These are phyloP conservation scores for Harrya chromipes DNA, from an alignment of 768 basidiomycete genomes.

Conservation along the genomic window DNA sequence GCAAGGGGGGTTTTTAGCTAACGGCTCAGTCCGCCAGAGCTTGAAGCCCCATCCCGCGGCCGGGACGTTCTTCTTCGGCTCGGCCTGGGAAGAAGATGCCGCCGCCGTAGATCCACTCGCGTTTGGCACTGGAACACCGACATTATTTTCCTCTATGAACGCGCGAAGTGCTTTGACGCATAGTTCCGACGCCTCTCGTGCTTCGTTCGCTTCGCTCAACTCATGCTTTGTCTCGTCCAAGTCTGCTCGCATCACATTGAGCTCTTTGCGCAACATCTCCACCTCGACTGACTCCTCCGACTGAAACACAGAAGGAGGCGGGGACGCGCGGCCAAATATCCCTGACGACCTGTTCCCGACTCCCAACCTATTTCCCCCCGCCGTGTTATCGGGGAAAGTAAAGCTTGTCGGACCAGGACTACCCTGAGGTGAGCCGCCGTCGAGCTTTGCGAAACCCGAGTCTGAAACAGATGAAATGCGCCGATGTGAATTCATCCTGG, in stretches of 20 bases:
- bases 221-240: constrained; percentile 65
- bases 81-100: constrained; percentile 25
- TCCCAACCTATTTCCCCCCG: constrained; percentile 20
- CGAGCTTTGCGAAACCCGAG: constrained; percentile 39
- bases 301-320: constrained; percentile 37
- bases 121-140: constrained; percentile 39
- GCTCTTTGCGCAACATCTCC: constrained; percentile 58
- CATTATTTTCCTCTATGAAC: constrained; percentile 74
- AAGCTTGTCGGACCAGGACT: constrained; percentile 36
- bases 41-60: constrained; percentile 63
- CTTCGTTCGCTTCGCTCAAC: constrained; percentile 75
- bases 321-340: constrained; percentile 50
- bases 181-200: constrained; percentile 80
- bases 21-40: constrained; percentile 53
- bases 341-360: constrained; percentile 42
- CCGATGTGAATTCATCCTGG: constrained; percentile 52
- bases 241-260: constrained; percentile 52
- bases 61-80: constrained; percentile 31
- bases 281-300: constrained; percentile 41
- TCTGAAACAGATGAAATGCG: constrained; percentile 77
- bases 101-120: constrained; percentile 13
- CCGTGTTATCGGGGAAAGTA: constrained; percentile 31
- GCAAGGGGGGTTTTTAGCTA: constrained; percentile 26
- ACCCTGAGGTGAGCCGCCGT: constrained; percentile 28
- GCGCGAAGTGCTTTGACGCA: constrained; percentile 80